Evolutionary conservation across 2,329 filamentous ascomycete species (phyloP).

Genomic region (Talaromyces sp.): DNA sequence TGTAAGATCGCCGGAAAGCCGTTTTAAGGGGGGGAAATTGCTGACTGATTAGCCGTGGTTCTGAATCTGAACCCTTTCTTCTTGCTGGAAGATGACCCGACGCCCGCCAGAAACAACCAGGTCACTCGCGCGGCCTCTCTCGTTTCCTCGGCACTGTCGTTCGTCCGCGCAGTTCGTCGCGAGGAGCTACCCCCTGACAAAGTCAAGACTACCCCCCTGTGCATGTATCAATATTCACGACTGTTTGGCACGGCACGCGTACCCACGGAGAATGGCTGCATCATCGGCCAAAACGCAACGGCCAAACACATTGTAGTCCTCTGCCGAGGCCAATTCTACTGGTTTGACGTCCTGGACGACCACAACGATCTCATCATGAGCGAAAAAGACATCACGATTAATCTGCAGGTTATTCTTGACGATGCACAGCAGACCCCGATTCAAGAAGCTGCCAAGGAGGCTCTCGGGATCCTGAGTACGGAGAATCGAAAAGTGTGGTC

Average conservation of each 20-base stretch:
- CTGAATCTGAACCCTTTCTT: constrained; percentile 98
- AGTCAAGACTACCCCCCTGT: constrained; percentile 75
- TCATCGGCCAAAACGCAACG: constrained; percentile 91
- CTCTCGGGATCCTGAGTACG: constrained; percentile 87
- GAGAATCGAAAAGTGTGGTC: constrained; percentile 98
- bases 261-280: constrained; percentile 88
- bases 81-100: constrained; percentile 93
- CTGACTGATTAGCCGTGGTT: constrained; percentile 62
- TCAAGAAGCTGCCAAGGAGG: constrained; percentile 91
- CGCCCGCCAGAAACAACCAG: constrained; percentile 92
- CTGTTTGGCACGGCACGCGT: constrained; percentile 93
- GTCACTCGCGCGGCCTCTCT: constrained; percentile 91
- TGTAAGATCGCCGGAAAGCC: constrained; percentile 43
- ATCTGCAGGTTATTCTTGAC: constrained; percentile 85
- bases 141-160: constrained; percentile 82
- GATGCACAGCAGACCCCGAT: constrained; percentile 87
- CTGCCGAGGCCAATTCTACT: constrained; percentile 95
- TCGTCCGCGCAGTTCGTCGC: constrained; percentile 85
- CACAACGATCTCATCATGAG: constrained; percentile 96
- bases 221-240: constrained; percentile 97
- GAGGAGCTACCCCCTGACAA: constrained; percentile 91
- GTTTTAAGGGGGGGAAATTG: constrained; percentile 4
- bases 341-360: constrained; percentile 95
- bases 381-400: constrained; percentile 86
- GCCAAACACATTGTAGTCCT: constrained; percentile 91